Percentiles rank a stretch among this genome's conserved stretches.
These are phyloP conservation scores for Avena atlantica DNA, from an alignment of 176 grass and related monocot species.

Conservation along the genomic window DNA sequence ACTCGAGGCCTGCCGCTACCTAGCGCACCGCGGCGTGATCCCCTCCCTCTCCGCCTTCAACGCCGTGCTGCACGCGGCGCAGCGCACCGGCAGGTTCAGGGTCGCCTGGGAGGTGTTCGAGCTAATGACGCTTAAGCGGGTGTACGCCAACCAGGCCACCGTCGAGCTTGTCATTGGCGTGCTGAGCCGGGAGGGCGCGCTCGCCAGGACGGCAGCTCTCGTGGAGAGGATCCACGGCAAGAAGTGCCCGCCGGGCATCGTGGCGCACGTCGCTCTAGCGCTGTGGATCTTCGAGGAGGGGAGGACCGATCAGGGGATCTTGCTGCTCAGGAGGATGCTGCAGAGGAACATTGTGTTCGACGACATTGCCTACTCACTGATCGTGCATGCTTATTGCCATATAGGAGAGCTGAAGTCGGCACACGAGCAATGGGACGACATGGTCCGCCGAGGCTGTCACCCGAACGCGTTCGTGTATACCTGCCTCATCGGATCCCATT, in stretches of 20 bases:
- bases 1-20: conserved; percentile 66
- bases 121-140: conserved; percentile 76
- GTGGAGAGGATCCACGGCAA: conserved; percentile 66
- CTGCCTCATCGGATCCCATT: conserved; percentile 59
- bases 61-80: conserved; percentile 51
- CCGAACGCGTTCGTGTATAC: conserved; percentile 79
- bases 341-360: conserved; percentile 86
- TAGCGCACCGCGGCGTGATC: conserved; percentile 53
- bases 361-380: conserved; percentile 59
- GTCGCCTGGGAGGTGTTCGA: conserved; percentile 91
- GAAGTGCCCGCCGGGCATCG: conserved; percentile 53
- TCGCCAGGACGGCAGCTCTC: conserved; percentile 46
- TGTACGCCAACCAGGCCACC: conserved; percentile 74
- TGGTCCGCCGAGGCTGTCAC: conserved; percentile 58
- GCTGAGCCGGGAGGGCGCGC: conserved; percentile 66
- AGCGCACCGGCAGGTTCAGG: conserved; percentile 44
- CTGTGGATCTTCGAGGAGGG: conserved; percentile 62
- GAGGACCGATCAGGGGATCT: conserved; percentile 61
- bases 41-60: conserved; percentile 79
- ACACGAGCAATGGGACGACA: conserved; percentile 48
- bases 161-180: conserved; percentile 66
- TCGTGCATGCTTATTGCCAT: conserved; percentile 57
- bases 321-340: conserved; percentile 77
- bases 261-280: conserved; percentile 53
- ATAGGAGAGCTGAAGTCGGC: conserved; percentile 54